phyloP scores from a whole-genome alignment of 2,329 filamentous ascomycete genomes.

The Cryoendolithus antarcticus region DNA sequence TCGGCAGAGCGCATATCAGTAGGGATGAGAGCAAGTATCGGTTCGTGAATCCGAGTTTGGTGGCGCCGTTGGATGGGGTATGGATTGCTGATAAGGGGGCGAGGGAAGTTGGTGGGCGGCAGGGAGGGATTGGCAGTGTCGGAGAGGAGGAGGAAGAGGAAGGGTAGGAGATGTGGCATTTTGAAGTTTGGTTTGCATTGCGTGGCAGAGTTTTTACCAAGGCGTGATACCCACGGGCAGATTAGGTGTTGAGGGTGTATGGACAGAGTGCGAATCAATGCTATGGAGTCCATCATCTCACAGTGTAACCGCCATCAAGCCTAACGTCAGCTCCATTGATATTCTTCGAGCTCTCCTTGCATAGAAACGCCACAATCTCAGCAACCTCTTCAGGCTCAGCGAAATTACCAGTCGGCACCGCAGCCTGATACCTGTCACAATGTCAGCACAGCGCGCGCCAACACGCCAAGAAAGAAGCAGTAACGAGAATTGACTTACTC shows the following conservation, averaged over 20 bases:
- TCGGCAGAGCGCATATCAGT: constrained; percentile 58
- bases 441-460: too few species aligned
- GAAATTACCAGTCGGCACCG: constrained; percentile 19
- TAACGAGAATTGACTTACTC: constrained; percentile 2
- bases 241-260: too few species aligned
- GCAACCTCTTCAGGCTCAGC: constrained; percentile 43
- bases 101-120: constrained; percentile 2
- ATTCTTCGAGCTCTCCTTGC: constrained; percentile 23
- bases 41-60: constrained; percentile 67
- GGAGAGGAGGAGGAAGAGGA: constrained; percentile 2
- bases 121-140: constrained; percentile 3
- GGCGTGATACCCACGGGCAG: too few species aligned
- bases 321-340: constrained; percentile 27
- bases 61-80: constrained; percentile 36
- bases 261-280: too few species aligned
- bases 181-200: not conserved
- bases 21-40: constrained; percentile 54
- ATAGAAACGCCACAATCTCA: constrained; percentile 48
- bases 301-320: constrained; percentile 23
- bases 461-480: too few species aligned
- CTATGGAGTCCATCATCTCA: constrained; percentile 3
- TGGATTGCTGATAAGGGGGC: constrained; percentile 17
- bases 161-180: constrained; percentile 2
- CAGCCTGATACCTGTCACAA: constrained; percentile 9
- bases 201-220: too few species aligned